These are phyloP conservation scores for Penicillium mononematosum DNA, from an alignment of 495 filamentous ascomycete genomes.

Conservation along the genomic window DNA sequence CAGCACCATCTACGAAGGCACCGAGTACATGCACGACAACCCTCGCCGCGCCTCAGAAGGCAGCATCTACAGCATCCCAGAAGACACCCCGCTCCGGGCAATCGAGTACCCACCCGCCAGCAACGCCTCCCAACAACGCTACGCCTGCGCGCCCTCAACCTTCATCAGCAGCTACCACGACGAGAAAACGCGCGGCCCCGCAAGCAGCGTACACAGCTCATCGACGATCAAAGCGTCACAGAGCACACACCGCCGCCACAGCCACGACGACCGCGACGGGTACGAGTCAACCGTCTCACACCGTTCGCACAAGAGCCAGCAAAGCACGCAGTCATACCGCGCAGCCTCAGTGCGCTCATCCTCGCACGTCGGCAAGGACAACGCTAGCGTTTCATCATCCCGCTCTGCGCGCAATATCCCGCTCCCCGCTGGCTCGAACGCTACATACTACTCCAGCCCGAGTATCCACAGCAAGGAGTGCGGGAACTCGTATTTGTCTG, in stretches of 20 bases:
- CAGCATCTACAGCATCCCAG: conserved; percentile 37
- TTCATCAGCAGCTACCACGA: conserved; percentile 42
- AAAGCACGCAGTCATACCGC: conserved; percentile 18
- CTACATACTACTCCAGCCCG: conserved; percentile 17
- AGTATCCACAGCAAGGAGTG: conserved; percentile 15
- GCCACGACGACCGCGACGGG: conserved; percentile 16
- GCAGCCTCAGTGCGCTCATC: conserved; percentile 13
- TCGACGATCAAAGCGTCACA: conserved; percentile 48
- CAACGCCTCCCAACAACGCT: conserved; percentile 28
- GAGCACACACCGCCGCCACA: conserved; percentile 22
- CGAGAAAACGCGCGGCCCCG: conserved; percentile 32
- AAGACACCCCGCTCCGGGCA: conserved; percentile 39
- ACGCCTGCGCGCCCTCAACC: conserved; percentile 37
- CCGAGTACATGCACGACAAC: conserved; percentile 39
- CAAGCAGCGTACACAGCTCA: conserved; percentile 38
- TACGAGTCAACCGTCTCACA: conserved; percentile 20
- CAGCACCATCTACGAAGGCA: conserved; percentile 45
- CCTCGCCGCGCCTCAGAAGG: conserved; percentile 40
- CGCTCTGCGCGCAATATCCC: conserved; percentile 36
- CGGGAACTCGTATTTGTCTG: conserved; percentile 28
- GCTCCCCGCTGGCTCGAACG: conserved; percentile 25
- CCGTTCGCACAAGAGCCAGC: conserved; percentile 21
- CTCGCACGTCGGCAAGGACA: conserved; percentile 3
- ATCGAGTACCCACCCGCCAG: conserved; percentile 43
- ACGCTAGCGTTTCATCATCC: conserved; percentile 29